phyloP scores from a whole-genome alignment of 2,329 filamentous ascomycete genomes.

The Epichloe elymi region DNA sequence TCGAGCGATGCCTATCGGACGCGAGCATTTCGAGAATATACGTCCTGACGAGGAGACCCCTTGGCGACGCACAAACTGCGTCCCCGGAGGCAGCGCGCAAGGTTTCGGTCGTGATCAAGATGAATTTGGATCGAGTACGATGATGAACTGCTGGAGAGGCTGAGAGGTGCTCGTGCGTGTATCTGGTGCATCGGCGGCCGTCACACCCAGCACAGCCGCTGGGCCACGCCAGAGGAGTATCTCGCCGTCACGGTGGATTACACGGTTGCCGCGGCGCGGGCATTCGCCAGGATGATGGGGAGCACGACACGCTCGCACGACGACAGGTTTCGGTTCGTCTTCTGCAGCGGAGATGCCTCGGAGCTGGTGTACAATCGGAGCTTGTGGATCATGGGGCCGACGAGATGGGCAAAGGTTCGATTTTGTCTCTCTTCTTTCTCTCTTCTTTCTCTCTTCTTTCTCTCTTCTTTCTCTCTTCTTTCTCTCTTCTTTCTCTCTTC shows the following conservation, averaged over 20 bases:
- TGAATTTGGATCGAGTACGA: neutral
- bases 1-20: conserved; percentile 1
- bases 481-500: neutral
- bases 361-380: conserved; percentile 3
- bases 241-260: conserved; percentile 1
- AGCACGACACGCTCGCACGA: no score
- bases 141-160: neutral
- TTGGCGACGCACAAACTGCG: neutral
- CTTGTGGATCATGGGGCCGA: conserved; percentile 4
- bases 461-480: neutral
- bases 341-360: neutral
- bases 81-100: neutral
- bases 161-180: neutral
- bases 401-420: conserved; percentile 2
- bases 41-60: neutral
- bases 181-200: conserved; percentile 3
- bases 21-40: neutral
- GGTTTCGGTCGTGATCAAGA: neutral
- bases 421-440: neutral
- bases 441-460: neutral
- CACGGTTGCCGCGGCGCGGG: neutral
- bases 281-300: neutral
- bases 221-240: conserved; percentile 2
- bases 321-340: neutral
- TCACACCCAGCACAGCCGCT: neutral